Percentiles rank a stretch among this genome's conserved stretches.
Conservation (phyloP, 441 rosid genomes). For the Gossypium schwendimanii region DNA sequence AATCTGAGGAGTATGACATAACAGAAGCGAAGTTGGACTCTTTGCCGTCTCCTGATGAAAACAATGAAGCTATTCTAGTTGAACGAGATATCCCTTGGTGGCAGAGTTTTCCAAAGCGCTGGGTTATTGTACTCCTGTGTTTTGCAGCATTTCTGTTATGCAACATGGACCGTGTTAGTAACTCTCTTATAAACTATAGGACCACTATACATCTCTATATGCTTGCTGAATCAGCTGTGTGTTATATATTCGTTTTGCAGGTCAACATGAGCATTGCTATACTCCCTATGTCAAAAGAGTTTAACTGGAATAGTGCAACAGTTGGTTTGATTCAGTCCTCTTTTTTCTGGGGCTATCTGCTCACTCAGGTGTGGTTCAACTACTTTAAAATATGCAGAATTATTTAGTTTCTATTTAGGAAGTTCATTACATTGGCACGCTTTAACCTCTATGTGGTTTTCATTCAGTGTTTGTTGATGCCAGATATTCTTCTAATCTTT, state of each 20-base stretch:
- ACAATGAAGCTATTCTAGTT: slow-evolving; percentile 49
- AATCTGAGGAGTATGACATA: slow-evolving; percentile 71
- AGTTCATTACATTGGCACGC: neutral
- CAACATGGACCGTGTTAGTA: slow-evolving; percentile 95
- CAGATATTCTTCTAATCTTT: slow-evolving; percentile 10
- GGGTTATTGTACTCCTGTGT: slow-evolving; percentile 85
- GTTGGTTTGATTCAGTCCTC: slow-evolving; percentile 98
- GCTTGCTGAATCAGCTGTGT: slow-evolving; percentile 16
- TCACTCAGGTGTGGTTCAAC: slow-evolving; percentile 62
- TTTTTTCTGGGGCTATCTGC: slow-evolving; percentile 97
- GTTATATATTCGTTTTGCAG: slow-evolving; percentile 29
- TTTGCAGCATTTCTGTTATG: slow-evolving; percentile 78
- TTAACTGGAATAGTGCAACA: slow-evolving; percentile 90
- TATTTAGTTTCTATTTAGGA: slow-evolving; percentile 1
- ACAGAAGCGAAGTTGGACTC: slow-evolving; percentile 49
- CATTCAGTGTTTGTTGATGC: neutral
- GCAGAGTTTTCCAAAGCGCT: slow-evolving; percentile 79
- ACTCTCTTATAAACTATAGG: slow-evolving; percentile 1
- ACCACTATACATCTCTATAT: neutral
- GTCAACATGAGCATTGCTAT: slow-evolving; percentile 99
- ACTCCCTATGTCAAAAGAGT: slow-evolving; percentile 95
- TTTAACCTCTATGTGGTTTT: neutral
- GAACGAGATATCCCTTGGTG: slow-evolving; percentile 60
- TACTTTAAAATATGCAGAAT: neutral
- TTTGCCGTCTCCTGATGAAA: slow-evolving; percentile 40